These are phyloP conservation scores for Microstegium vimineum DNA, from an alignment of 176 grass and related monocot genomes.

Conservation along the genomic window DNA sequence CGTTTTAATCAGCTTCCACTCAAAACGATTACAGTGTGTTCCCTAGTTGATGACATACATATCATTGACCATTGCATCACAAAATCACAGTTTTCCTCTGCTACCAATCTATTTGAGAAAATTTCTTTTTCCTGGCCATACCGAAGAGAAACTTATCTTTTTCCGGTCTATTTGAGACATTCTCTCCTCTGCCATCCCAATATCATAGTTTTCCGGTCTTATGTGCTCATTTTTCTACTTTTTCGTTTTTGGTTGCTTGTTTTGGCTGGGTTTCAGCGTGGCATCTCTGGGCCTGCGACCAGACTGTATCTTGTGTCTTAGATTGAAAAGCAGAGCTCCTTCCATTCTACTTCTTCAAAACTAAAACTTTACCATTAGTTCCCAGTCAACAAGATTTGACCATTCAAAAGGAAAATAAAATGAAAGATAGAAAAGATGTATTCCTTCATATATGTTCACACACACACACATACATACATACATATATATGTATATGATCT, in stretches of 20 bases:
- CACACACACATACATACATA: too few relatives aligned
- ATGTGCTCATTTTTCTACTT: background rate
- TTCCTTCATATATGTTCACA: background rate
- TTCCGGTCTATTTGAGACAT: background rate
- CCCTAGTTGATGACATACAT: background rate
- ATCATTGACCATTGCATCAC: background rate
- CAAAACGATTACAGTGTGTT: background rate
- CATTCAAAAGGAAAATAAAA: background rate
- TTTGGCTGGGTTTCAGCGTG: background rate
- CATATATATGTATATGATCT: background rate
- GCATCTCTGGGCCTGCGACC: background rate
- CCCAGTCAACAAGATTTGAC: background rate
- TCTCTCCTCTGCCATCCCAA: background rate
- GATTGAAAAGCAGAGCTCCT: background rate
- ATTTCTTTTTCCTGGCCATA: background rate
- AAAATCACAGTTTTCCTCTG: background rate
- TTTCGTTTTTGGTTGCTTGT: background rate
- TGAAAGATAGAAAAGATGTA: background rate
- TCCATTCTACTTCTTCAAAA: background rate
- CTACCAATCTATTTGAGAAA: too few relatives aligned
- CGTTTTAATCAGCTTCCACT: conserved; percentile 25
- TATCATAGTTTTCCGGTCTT: background rate
- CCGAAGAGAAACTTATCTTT: background rate
- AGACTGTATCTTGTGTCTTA: background rate
- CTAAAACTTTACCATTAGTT: background rate